A percentile compares a stretch with the other conserved stretches of the same genome.
These are phyloP conservation scores for Aeschynomene evenia DNA, from an alignment of 306 rosid species.

Conservation along the genomic window DNA sequence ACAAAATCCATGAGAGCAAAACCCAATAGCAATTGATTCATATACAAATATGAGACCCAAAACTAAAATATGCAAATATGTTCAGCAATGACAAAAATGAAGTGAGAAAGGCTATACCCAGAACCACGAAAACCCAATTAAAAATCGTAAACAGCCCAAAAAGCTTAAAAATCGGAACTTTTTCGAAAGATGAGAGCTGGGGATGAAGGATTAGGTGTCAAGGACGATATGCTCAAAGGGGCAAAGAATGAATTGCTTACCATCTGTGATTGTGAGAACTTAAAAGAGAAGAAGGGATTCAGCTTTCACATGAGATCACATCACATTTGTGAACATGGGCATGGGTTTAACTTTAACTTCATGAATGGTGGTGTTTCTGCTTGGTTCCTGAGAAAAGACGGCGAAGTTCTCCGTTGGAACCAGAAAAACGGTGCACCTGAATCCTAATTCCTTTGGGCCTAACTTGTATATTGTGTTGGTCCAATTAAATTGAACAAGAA, in stretches of 20 bases:
- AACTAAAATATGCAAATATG: background rate
- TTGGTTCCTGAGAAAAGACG: background rate
- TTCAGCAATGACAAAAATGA: background rate
- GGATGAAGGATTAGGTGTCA: background rate
- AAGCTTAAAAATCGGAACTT: background rate
- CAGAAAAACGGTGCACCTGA: no score
- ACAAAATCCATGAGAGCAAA: background rate
- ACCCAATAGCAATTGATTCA: conserved; percentile 16
- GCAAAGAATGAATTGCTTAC: conserved; percentile 5
- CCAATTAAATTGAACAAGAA: no score
- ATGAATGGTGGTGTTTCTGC: background rate
- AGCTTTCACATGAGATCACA: background rate
- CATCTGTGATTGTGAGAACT: background rate
- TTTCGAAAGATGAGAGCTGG: background rate
- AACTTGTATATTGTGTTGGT: no score
- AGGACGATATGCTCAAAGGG: background rate
- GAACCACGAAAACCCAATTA: background rate
- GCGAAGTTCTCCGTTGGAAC: no score
- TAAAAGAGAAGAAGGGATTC: background rate
- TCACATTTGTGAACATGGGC: background rate
- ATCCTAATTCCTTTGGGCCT: no score
- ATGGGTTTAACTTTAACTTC: no score
- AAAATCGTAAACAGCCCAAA: background rate
- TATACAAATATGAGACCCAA: background rate
- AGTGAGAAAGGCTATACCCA: conserved; percentile 3